Percentiles rank a stretch among this genome's conserved stretches.
Conservation (phyloP, 2,329 filamentous ascomycete species). For the Calonectria honghensis region DNA sequence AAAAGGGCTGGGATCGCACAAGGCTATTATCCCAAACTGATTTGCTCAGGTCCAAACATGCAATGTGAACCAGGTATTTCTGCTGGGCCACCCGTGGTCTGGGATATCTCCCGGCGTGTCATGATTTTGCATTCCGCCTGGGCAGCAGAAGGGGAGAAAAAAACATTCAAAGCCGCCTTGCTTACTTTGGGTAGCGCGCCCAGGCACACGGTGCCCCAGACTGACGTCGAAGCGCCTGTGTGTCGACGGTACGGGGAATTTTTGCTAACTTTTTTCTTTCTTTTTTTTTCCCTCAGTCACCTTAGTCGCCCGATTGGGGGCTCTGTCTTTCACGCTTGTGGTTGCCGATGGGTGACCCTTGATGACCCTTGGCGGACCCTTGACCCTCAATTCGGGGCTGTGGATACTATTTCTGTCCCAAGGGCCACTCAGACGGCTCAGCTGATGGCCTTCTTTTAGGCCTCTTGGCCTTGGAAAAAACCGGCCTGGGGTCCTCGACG, state of each 20-base stretch:
- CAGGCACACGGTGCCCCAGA: conserved; percentile 19
- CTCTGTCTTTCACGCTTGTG: conserved; percentile 38
- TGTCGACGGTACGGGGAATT: conserved; percentile 34
- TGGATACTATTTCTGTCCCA: conserved; percentile 54
- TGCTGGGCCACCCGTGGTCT: background rate
- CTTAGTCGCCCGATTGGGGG: conserved; percentile 21
- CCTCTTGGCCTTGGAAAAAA: conserved; percentile 47
- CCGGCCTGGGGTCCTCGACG: conserved; percentile 48
- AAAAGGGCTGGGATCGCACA: conserved; percentile 3
- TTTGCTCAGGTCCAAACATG: conserved; percentile 15
- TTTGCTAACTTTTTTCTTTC: conserved; percentile 14
- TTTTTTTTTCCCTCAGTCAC: conserved; percentile 37
- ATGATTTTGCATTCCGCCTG: conserved; percentile 27
- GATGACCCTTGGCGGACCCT: conserved; percentile 46
- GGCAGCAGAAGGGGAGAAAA: background rate
- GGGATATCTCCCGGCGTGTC: conserved; percentile 5
- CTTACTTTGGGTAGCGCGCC: conserved; percentile 21
- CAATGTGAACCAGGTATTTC: conserved; percentile 5
- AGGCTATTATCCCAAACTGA: conserved; percentile 1
- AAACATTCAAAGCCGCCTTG: conserved; percentile 4
- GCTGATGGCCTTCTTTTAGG: conserved; percentile 49
- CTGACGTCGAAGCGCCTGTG: conserved; percentile 31
- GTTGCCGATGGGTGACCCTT: conserved; percentile 44
- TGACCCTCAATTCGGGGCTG: conserved; percentile 48
- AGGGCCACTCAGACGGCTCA: conserved; percentile 47